A percentile compares a stretch with the other conserved stretches of the same genome.
These are phyloP conservation scores for Cyclotella sp. DNA, from an alignment of 108 stramenopile species.

Conservation along the genomic window DNA sequence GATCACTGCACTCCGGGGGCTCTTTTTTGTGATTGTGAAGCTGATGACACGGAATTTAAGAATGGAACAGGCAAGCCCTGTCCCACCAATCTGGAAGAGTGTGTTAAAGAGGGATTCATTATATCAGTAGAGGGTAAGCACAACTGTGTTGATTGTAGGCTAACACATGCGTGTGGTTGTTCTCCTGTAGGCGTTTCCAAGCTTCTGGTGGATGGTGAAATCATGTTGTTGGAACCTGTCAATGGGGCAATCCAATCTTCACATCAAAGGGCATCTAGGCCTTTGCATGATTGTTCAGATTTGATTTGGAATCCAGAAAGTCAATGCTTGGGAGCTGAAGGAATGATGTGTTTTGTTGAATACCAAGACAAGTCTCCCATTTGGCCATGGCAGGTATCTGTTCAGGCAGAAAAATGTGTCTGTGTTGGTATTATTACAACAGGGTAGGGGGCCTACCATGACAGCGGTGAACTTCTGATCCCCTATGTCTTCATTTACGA, in stretches of 20 bases:
- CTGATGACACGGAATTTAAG: neutral
- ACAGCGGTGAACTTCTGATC: neutral
- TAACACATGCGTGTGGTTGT: too few relatives aligned
- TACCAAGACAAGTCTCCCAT: neutral
- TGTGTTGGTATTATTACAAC: neutral
- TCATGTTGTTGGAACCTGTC: neutral
- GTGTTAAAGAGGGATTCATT: neutral
- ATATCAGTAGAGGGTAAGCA: neutral
- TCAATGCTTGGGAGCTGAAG: neutral
- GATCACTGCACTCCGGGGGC: neutral
- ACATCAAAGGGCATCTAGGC: neutral
- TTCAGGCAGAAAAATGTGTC: neutral
- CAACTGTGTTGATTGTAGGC: neutral
- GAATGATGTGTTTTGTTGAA: neutral
- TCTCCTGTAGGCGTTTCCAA: neutral
- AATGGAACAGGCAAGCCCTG: slow-evolving; percentile 1
- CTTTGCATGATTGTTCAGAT: neutral
- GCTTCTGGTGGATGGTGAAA: neutral
- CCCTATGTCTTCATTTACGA: neutral
- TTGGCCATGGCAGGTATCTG: too few relatives aligned
- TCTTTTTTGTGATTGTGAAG: neutral
- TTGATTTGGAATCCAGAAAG: neutral
- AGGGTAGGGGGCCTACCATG: neutral
- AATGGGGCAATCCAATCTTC: neutral
- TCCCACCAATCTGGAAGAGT: neutral